Conservation (phyloP, 2,329 filamentous ascomycete genomes). For the Chaetomiaceae sp. region DNA sequence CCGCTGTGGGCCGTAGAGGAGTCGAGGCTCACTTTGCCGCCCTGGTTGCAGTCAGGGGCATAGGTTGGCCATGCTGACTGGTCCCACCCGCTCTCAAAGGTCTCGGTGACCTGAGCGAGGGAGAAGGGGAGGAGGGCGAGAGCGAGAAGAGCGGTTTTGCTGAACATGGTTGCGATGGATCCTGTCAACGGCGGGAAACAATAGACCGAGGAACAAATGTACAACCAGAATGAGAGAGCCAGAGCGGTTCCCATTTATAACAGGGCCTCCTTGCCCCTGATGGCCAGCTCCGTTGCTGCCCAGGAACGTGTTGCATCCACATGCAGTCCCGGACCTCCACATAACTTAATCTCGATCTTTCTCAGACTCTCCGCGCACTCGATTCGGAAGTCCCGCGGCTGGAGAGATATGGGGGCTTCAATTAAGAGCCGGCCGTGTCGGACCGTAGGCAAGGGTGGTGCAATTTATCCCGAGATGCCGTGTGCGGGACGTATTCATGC, state of each 20-base stretch:
- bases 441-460: conserved; percentile 2
- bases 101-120: conserved; percentile 50
- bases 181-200: background rate
- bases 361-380: conserved; percentile 2
- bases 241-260: background rate
- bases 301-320: background rate
- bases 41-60: conserved; percentile 56
- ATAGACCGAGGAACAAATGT: too few species aligned
- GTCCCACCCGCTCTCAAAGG: conserved; percentile 57
- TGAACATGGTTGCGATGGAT: conserved; percentile 2
- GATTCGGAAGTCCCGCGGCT: conserved; percentile 4
- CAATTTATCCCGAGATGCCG: conserved; percentile 10
- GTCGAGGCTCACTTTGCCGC: conserved; percentile 53
- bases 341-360: background rate
- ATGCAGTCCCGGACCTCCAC: too few species aligned
- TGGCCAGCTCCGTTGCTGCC: background rate
- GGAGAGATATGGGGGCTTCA: background rate
- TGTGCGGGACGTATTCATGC: background rate
- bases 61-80: conserved; percentile 54
- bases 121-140: conserved; percentile 45
- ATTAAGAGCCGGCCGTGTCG: conserved; percentile 12
- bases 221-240: too few species aligned
- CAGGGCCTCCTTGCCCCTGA: background rate
- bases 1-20: conserved; percentile 53
- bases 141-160: conserved; percentile 31